Evolutionary conservation across 2,329 filamentous ascomycete genomes (phyloP).

Genomic region (Proliferodiscus dingleyae): DNA sequence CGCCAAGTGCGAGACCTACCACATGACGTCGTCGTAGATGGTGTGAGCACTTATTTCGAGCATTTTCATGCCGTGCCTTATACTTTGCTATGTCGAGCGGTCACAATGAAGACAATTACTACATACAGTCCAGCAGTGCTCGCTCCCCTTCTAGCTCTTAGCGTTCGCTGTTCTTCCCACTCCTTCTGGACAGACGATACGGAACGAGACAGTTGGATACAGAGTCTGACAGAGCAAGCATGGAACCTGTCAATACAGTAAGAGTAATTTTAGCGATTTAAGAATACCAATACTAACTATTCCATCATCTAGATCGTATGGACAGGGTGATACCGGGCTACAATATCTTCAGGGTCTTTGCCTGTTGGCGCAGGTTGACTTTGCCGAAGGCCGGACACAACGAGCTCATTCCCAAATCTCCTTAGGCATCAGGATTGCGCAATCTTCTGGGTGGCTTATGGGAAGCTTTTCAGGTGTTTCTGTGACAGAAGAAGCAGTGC

Average conservation of each 20-base stretch:
- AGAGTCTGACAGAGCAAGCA: conserved; percentile 9
- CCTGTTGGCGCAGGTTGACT: conserved; percentile 18
- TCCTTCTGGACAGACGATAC: conserved; percentile 11
- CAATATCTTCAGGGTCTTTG: conserved; percentile 16
- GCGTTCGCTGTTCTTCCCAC: conserved; percentile 16
- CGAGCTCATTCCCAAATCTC: conserved; percentile 17
- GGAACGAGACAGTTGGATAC: conserved; percentile 6
- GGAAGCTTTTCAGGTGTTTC: too few species aligned
- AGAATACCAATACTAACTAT: too few species aligned
- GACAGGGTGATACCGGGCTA: conserved; percentile 12
- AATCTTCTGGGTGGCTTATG: conserved; percentile 14
- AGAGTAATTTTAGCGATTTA: too few species aligned
- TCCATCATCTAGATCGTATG: conserved; percentile 5
- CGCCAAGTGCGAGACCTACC: too few species aligned
- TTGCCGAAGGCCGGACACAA: conserved; percentile 16
- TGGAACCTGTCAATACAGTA: conserved; percentile 11
- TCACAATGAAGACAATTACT: background rate
- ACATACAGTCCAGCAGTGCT: conserved; percentile 8
- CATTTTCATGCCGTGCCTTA: conserved; percentile 20
- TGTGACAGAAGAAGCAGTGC: conserved; percentile 14
- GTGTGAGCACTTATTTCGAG: conserved; percentile 13
- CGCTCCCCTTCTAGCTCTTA: conserved; percentile 16
- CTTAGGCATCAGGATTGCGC: conserved; percentile 13
- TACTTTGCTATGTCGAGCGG: conserved; percentile 7
- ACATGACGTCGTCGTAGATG: conserved; percentile 13